These are phyloP conservation scores for Sclerotinia trifoliorum DNA, from an alignment of 2,329 filamentous ascomycete genomes.

Conservation along the genomic window DNA sequence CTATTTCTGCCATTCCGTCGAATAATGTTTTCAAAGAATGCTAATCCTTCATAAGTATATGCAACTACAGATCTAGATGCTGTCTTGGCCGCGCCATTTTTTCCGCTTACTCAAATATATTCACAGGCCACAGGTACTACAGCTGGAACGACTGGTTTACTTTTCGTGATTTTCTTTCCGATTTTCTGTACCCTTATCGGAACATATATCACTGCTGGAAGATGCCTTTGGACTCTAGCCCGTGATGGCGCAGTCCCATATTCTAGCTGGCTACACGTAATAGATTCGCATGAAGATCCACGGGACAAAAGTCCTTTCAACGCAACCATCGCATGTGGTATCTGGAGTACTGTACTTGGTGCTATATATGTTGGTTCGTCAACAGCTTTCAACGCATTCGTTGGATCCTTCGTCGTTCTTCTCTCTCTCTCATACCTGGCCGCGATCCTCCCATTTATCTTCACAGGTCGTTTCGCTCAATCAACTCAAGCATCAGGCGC, in stretches of 20 bases:
- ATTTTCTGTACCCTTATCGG: constrained; percentile 54
- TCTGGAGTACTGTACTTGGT: constrained; percentile 56
- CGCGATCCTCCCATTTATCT: constrained; percentile 58
- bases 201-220: constrained; percentile 59
- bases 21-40: neutral
- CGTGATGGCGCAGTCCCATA: constrained; percentile 58
- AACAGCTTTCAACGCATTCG: constrained; percentile 66
- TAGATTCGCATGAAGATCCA: constrained; percentile 46
- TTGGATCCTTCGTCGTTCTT: constrained; percentile 58
- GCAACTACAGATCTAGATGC: constrained; percentile 54
- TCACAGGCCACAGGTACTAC: constrained; percentile 54
- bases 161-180: constrained; percentile 54
- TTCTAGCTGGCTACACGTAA: constrained; percentile 46
- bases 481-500: constrained; percentile 17
- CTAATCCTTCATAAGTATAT: constrained; percentile 47
- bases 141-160: constrained; percentile 51
- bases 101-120: constrained; percentile 68
- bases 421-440: constrained; percentile 58
- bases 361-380: constrained; percentile 64
- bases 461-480: constrained; percentile 43
- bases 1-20: neutral
- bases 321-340: constrained; percentile 52
- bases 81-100: constrained; percentile 51
- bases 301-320: constrained; percentile 53
- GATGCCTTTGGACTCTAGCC: constrained; percentile 61